Base-by-base conservation (phyloP, 73 alveolate genomes). In the Breviolum minutum region DNA sequence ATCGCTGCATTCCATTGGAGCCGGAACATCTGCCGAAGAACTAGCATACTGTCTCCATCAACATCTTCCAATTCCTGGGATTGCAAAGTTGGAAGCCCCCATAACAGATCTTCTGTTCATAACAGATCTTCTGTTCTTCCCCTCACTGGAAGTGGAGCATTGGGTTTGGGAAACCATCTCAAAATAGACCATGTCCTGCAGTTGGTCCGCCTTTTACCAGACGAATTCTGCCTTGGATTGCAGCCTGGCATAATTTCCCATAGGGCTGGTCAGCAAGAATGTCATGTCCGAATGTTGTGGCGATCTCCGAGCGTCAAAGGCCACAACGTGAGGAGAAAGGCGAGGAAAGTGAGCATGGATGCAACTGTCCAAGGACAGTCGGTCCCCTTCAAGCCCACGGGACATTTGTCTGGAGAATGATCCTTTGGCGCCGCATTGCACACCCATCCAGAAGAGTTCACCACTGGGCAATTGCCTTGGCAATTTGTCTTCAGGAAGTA, bases 391-490 rank as follows among this genome's bases (percentile, higher is more conserved):
- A 7, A 29, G 69, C 54, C 63, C 61, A 16, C 86, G 54, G 9
- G 61, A 27, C 86, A 27, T 6, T 8, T 27, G 63, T 20, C 63
- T n/a, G 86, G 82, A 13, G 32, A 32, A 32, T 19, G 82, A 8
- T 71, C 32, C 10, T 19, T 22, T 32, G 86, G 86, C 63, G 77
- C n/a, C 24, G 94, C 77, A 30, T 84, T 26, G 77, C 94, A 84
- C 76, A 61, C 70, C 94, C 94, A 84, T 40, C 94, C 77, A 7
- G 54, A 8, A 54, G n/a, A n/a, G n/a, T 84, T 54, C 29, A 11
- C 9, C 11, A 84, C 94, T 29, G 94, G 94, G 77, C 94, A 84
- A 77, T 84, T 84, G 60, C 94, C 94, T 17, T 6, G 74, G 94
- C 94, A 84, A n/a, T 12, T 54, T 20, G 16, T 26, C 22, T 8